phyloP scores from a whole-genome alignment of 2,329 filamentous ascomycete genomes.

The Fonsecaea multimorphosa region DNA sequence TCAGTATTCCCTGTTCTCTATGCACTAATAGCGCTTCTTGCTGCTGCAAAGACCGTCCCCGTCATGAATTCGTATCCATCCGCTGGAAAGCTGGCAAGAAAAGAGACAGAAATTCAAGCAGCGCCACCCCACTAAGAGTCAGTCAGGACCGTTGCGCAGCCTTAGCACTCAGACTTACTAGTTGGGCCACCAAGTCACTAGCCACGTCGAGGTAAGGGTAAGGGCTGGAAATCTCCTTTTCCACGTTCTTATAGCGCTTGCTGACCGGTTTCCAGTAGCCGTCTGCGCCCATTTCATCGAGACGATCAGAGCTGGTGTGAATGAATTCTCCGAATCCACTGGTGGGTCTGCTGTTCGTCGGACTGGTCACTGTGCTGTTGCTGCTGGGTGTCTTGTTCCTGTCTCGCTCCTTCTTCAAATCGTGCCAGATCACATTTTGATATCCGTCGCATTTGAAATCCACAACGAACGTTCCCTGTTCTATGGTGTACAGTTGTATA shows the following conservation, averaged over 20 bases:
- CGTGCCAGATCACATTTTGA: conserved; percentile 73
- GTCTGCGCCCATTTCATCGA: conserved; percentile 47
- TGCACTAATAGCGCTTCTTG: neutral
- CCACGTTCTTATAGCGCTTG: conserved; percentile 66
- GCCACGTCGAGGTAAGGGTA: conserved; percentile 97
- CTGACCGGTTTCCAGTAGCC: conserved; percentile 58
- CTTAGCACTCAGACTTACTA: conserved; percentile 73
- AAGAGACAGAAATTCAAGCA: conserved; percentile 23
- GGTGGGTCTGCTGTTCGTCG: conserved; percentile 51
- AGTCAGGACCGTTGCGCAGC: conserved; percentile 22
- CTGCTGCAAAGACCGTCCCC: neutral
- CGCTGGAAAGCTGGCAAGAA: neutral
- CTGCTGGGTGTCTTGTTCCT: conserved; percentile 28
- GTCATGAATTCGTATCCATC: conserved; percentile 13
- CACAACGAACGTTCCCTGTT: conserved; percentile 89
- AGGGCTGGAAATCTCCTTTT: conserved; percentile 93
- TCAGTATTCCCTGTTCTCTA: neutral
- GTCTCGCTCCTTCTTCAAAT: conserved; percentile 46
- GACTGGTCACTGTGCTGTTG: conserved; percentile 54
- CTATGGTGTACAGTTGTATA: conserved; percentile 95
- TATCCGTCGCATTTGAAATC: conserved; percentile 99
- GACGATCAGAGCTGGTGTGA: conserved; percentile 30
- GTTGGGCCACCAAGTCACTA: conserved; percentile 87
- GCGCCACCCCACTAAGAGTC: conserved; percentile 34
- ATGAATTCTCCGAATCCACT: conserved; percentile 48